Evolutionary conservation across 2,329 filamentous ascomycete genomes (phyloP).

Genomic region (Fusarium virguliforme): DNA sequence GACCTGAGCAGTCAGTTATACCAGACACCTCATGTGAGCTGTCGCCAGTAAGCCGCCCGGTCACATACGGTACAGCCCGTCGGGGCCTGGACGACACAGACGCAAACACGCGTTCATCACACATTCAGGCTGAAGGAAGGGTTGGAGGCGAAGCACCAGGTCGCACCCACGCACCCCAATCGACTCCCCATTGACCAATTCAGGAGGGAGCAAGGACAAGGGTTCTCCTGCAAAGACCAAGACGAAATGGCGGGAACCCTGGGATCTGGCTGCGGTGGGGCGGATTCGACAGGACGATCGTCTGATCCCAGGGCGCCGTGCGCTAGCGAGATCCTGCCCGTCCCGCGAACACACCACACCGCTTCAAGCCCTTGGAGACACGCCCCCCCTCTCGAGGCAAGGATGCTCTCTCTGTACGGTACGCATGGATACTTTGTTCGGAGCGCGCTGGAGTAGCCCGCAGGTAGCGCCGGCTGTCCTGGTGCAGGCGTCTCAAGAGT

Average conservation of each 20-base stretch:
- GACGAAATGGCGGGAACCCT: constrained; percentile 51
- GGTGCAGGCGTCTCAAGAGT: constrained; percentile 22
- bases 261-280: constrained; percentile 52
- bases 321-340: constrained; percentile 53
- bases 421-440: constrained; percentile 15
- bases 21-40: constrained; percentile 37
- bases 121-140: constrained; percentile 39
- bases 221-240: constrained; percentile 36
- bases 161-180: constrained; percentile 19
- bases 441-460: constrained; percentile 20
- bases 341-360: constrained; percentile 51
- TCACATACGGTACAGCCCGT: background rate
- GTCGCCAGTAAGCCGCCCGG: constrained; percentile 30
- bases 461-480: constrained; percentile 25
- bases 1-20: constrained; percentile 41
- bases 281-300: constrained; percentile 50
- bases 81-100: constrained; percentile 15
- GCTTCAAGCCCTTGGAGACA: constrained; percentile 34
- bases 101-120: constrained; percentile 15
- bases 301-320: constrained; percentile 50
- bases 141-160: constrained; percentile 33
- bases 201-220: constrained; percentile 45
- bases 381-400: constrained; percentile 28
- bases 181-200: constrained; percentile 25
- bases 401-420: background rate